Conservation (phyloP, 176 grass and related monocot species). For the Musa beccarii region DNA sequence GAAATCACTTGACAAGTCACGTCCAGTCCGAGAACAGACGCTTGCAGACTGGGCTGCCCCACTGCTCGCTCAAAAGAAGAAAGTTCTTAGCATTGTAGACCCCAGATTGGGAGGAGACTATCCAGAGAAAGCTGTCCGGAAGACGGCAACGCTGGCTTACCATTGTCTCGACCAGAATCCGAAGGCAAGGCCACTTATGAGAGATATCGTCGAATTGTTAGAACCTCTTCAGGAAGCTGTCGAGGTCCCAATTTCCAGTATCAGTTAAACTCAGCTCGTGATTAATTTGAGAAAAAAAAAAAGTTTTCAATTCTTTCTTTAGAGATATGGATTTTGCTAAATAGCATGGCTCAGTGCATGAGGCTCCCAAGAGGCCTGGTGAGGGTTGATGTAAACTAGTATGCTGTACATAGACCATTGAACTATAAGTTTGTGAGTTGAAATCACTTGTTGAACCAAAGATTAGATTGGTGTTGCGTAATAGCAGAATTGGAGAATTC, state of each 20-base stretch:
- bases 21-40: slow-evolving; percentile 33
- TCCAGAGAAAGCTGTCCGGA: slow-evolving; percentile 30
- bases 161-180: slow-evolving; percentile 43
- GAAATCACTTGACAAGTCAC: slow-evolving; percentile 39
- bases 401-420: background rate
- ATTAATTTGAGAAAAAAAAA: background rate
- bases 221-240: slow-evolving; percentile 33
- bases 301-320: background rate
- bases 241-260: background rate
- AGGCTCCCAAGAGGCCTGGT: background rate
- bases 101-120: slow-evolving; percentile 28
- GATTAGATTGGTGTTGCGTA: background rate
- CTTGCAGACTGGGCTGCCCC: slow-evolving; percentile 37
- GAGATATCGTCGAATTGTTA: slow-evolving; percentile 39
- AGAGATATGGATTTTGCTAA: background rate
- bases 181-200: slow-evolving; percentile 43
- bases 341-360: background rate
- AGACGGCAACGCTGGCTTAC: slow-evolving; percentile 32
- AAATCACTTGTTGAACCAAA: background rate
- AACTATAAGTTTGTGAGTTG: background rate
- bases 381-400: background rate
- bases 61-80: slow-evolving; percentile 33
- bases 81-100: slow-evolving; percentile 32
- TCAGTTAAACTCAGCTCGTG: slow-evolving; percentile 3
- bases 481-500: background rate